These are phyloP conservation scores for Russula compacta DNA, from an alignment of 768 basidiomycete species.

Conservation along the genomic window DNA sequence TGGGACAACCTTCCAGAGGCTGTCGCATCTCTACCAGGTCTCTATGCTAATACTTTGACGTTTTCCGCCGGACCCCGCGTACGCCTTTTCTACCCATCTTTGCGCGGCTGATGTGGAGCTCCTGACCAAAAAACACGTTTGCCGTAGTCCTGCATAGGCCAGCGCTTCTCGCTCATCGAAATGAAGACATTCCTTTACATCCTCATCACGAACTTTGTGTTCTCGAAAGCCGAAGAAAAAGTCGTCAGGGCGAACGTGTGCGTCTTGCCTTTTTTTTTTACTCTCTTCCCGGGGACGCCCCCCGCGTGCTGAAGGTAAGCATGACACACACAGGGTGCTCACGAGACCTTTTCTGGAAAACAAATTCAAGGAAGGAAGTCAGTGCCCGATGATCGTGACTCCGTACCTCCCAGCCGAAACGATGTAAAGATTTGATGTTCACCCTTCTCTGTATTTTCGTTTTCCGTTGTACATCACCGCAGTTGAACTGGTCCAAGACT, in stretches of 20 bases:
- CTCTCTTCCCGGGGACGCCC: not conserved
- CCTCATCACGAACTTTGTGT: conserved; percentile 59
- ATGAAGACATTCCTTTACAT: conserved; percentile 70
- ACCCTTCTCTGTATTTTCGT: not conserved
- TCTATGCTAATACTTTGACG: conserved; percentile 60
- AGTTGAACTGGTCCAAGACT: too few relatives aligned
- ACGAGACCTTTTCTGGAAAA: conserved; percentile 15
- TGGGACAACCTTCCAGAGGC: conserved; percentile 71
- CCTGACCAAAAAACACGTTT: not conserved
- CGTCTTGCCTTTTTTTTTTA: conserved; percentile 15
- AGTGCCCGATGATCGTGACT: conserved; percentile 18
- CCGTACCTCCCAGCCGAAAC: conserved; percentile 3
- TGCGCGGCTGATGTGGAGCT: not conserved
- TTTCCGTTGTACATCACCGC: not conserved
- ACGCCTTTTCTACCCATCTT: conserved; percentile 25
- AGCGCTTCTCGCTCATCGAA: conserved; percentile 77
- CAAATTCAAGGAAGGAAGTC: conserved; percentile 18
- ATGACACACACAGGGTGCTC: conserved; percentile 9
- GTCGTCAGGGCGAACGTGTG: conserved; percentile 72
- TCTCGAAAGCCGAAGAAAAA: conserved; percentile 65
- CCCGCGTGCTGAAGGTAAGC: not conserved
- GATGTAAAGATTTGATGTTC: not conserved
- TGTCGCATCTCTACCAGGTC: conserved; percentile 57
- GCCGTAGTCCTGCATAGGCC: conserved; percentile 70
- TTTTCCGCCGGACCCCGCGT: conserved; percentile 81